Base-by-base conservation (phyloP, 352 stramenopile species). In the Globisporangium paroecandrum region DNA sequence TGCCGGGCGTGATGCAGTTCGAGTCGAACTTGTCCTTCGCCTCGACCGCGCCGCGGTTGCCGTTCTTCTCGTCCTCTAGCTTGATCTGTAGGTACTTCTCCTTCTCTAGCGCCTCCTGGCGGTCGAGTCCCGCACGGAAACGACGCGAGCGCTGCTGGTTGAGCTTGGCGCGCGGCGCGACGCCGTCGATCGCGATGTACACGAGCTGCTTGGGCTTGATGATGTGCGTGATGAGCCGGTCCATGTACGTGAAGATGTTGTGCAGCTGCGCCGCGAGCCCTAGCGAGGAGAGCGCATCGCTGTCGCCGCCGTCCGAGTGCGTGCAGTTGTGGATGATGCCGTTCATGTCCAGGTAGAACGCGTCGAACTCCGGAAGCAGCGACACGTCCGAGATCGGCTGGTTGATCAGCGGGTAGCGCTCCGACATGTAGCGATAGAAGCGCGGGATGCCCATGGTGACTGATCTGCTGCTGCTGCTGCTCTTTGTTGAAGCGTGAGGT, bases 341-440 rank as follows among this genome's bases (percentile, higher is more conserved):
- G 79, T 99, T 99, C 97, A 99, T 99, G 77, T 99, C 98, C 47
- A 99, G 78, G 75, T 99, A 99, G 70, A 99, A 91, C 74, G 98
- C 95, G 83, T 99, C 97, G 68, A 99, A 99, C 73, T 99, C 95
- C 3, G 98, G 97, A 43, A 99, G 76, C 4, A 99, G 87, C 27
- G 97, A 97, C 27, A 97, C 89, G 77, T 99, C 97, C 38, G 94
- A 98, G 73, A 95, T 93, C 36, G 82, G 92, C 78, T 99, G 96
- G 84, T 99, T 99, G 72, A 99, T 98, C 72, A 99, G 97, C 66
- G 98, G 98, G 79, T 99, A 99, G 82, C 93, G 82, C 87, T 98
- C 93, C 60, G 83, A 95, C 69, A 97, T 82, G 85, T 94, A 98
- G 8, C 91, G 87, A 68, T 97, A 98, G 79, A 98, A 98, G 78